Conservation (phyloP, 2,329 filamentous ascomycete species). For the Fusarium brachygibbosum region DNA sequence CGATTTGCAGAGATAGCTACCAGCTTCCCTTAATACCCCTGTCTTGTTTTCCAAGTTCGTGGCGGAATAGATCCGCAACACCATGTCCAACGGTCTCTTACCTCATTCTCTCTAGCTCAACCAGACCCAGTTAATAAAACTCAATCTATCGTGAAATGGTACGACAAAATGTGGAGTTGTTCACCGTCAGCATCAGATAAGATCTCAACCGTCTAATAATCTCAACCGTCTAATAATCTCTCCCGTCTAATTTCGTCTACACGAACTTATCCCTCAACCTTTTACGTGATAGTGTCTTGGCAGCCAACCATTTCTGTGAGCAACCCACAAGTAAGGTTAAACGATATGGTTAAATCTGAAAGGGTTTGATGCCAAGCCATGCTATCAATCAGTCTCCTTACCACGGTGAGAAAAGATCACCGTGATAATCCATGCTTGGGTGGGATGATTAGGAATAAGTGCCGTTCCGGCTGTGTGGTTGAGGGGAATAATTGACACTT, state of each 20-base stretch:
- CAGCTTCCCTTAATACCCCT: too few relatives aligned
- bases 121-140: neutral
- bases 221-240: constrained; percentile 19
- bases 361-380: constrained; percentile 20
- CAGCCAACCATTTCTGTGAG: neutral
- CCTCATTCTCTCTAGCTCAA: neutral
- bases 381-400: constrained; percentile 37
- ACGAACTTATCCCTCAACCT: neutral
- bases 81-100: neutral
- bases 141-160: neutral
- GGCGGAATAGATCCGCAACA: neutral
- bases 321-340: constrained; percentile 2
- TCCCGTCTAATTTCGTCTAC: constrained; percentile 11
- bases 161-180: neutral
- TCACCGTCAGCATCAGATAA: constrained; percentile 24
- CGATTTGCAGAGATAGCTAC: too few relatives aligned
- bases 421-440: constrained; percentile 2
- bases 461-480: neutral
- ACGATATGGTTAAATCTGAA: constrained; percentile 4
- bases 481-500: neutral
- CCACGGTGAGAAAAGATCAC: constrained; percentile 29
- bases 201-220: constrained; percentile 26
- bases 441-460: constrained; percentile 27
- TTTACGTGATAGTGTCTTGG: constrained; percentile 24
- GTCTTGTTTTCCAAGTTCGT: too few relatives aligned